Evolutionary conservation across 805 yeast species (phyloP).

Genomic region (Torulaspora gathmanii): DNA sequence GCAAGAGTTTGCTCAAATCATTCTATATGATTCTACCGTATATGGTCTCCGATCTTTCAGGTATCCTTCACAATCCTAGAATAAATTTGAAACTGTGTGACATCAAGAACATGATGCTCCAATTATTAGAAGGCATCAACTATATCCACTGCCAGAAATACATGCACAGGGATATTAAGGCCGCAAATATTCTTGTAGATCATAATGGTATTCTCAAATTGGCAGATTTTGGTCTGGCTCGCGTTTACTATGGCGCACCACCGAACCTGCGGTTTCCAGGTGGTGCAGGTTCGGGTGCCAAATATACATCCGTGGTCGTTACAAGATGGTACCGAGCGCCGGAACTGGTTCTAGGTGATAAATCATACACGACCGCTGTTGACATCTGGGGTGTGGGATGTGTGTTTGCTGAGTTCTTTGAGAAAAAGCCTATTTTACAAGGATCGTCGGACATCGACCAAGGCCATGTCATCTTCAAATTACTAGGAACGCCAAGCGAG

Average conservation of each 20-base stretch:
- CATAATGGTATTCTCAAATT: slow-evolving; percentile 73
- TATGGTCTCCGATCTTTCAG: slow-evolving; percentile 88
- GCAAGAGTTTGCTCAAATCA: slow-evolving; percentile 22
- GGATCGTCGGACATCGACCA: slow-evolving; percentile 88
- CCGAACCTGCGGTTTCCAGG: slow-evolving; percentile 48
- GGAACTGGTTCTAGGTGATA: slow-evolving; percentile 80
- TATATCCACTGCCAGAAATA: slow-evolving; percentile 58
- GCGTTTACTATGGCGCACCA: slow-evolving; percentile 58
- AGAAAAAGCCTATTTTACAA: slow-evolving; percentile 72
- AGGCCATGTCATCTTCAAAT: slow-evolving; percentile 69
- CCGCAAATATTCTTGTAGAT: slow-evolving; percentile 88
- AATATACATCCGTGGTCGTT: slow-evolving; percentile 70
- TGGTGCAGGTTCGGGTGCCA: slow-evolving; percentile 41
- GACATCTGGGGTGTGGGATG: slow-evolving; percentile 99
- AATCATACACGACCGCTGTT: slow-evolving; percentile 85
- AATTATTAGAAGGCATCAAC: slow-evolving; percentile 72
- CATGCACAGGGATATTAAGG: slow-evolving; percentile 88
- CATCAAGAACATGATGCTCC: slow-evolving; percentile 77
- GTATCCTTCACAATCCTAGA: slow-evolving; percentile 75
- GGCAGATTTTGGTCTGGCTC: slow-evolving; percentile 94
- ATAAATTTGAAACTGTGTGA: slow-evolving; percentile 58
- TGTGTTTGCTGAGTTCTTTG: slow-evolving; percentile 86
- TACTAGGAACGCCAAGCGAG: slow-evolving; percentile 73
- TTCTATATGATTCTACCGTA: slow-evolving; percentile 90
- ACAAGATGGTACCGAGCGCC: slow-evolving; percentile 99